Conservation (phyloP, 192 early-diverging fungal genomes). For the Rhizophlyctis rosea region DNA sequence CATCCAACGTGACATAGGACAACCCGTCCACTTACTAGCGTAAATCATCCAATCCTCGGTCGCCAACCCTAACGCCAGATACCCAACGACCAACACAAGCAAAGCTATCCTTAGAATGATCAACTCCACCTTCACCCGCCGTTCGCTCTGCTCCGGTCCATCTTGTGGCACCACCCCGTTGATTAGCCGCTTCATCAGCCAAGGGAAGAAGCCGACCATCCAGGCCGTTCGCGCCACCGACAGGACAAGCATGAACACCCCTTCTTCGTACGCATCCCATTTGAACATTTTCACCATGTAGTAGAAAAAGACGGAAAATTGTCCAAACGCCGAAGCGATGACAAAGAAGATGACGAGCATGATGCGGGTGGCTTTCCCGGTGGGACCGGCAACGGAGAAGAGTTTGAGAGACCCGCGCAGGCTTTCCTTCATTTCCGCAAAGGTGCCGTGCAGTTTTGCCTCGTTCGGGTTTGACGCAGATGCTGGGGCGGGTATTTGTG, state of each 20-base stretch:
- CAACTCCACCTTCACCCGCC: conserved; percentile 6
- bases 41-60: conserved; percentile 33
- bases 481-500: background rate
- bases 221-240: conserved; percentile 29
- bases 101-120: conserved; percentile 21
- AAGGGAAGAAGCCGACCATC: conserved; percentile 29
- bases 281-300: conserved; percentile 38
- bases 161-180: background rate
- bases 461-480: no score
- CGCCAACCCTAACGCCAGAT: conserved; percentile 18
- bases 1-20: background rate
- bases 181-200: conserved; percentile 8
- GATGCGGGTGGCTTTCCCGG: conserved; percentile 9
- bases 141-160: background rate
- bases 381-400: conserved; percentile 5
- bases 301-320: conserved; percentile 35
- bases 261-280: conserved; percentile 45
- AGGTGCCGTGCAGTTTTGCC: no score
- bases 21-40: conserved; percentile 18
- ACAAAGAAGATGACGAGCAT: conserved; percentile 28
- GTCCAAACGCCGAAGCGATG: conserved; percentile 21
- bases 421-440: no score
- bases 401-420: background rate
- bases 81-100: conserved; percentile 14
- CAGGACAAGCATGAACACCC: conserved; percentile 30